A percentile compares a stretch with the other conserved stretches of the same genome.
Conservation (phyloP, 208 protist genomes). For the Zelonia costaricensis region DNA sequence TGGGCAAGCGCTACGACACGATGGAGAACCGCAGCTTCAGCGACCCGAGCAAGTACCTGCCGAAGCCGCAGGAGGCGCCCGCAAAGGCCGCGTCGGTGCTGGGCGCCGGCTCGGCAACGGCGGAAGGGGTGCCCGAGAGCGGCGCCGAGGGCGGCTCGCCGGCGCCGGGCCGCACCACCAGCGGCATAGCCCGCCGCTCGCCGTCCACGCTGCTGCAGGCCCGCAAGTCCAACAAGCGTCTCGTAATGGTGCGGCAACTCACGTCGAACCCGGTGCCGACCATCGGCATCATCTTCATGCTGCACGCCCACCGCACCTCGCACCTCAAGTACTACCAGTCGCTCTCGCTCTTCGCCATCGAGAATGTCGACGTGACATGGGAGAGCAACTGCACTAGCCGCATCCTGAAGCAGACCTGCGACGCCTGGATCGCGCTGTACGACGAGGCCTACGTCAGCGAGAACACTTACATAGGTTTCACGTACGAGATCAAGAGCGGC, state of each 20-base stretch:
- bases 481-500: constrained; percentile 9
- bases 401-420: constrained; percentile 49
- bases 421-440: constrained; percentile 64
- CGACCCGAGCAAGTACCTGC: constrained; percentile 40
- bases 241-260: constrained; percentile 29
- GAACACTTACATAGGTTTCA: constrained; percentile 20
- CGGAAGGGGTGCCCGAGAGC: neutral
- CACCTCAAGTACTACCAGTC: constrained; percentile 85
- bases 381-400: constrained; percentile 16
- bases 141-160: neutral
- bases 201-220: constrained; percentile 13
- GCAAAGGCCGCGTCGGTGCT: neutral
- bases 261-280: constrained; percentile 65
- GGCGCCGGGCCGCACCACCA: constrained; percentile 4
- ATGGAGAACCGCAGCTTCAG: constrained; percentile 39
- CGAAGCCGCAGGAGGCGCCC: constrained; percentile 24
- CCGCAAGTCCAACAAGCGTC: constrained; percentile 28
- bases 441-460: constrained; percentile 71
- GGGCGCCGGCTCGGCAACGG: neutral
- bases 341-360: constrained; percentile 72
- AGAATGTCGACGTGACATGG: constrained; percentile 75
- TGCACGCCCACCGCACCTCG: constrained; percentile 76
- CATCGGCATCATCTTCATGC: constrained; percentile 68
- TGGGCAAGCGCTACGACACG: constrained; percentile 66
- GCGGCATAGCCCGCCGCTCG: constrained; percentile 12